Evolutionary conservation across 1,284 basidiomycete species (phyloP).

Genomic region (Sanguinoderma infundibulare): DNA sequence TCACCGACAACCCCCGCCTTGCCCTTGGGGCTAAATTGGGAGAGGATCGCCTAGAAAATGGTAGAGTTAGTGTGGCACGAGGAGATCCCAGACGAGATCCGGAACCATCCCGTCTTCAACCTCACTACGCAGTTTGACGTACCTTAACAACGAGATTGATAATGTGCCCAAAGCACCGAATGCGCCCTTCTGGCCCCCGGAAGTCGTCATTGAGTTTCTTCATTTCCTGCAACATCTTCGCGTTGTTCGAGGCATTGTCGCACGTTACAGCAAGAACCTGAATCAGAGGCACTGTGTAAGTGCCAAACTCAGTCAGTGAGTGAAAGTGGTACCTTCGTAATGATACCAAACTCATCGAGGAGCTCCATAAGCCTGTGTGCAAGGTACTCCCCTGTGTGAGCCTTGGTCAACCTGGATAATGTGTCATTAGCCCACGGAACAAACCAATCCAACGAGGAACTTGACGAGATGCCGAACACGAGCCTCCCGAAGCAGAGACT

Average conservation of each 20-base stretch:
- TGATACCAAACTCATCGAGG: slow-evolving; percentile 3
- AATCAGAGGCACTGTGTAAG: no score
- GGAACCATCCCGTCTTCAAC: no score
- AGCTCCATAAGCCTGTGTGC: neutral
- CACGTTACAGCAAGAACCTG: slow-evolving; percentile 5
- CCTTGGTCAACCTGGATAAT: neutral
- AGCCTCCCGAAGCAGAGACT: neutral
- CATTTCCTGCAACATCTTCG: slow-evolving; percentile 6
- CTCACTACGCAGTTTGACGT: no score
- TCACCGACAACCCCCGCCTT: neutral
- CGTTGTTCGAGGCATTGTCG: slow-evolving; percentile 13
- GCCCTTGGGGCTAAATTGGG: neutral
- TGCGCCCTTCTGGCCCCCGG: slow-evolving; percentile 15
- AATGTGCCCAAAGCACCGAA: slow-evolving; percentile 29
- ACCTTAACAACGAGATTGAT: slow-evolving; percentile 27
- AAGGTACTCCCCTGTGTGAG: neutral
- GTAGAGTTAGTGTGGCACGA: no score
- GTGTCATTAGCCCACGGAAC: no score
- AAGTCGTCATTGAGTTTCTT: slow-evolving; percentile 1
- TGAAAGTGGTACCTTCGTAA: slow-evolving; percentile 17
- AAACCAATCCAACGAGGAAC: no score
- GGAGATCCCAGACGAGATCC: no score
- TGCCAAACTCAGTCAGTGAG: no score
- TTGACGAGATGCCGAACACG: no score
- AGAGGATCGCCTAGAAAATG: neutral